phyloP scores from a whole-genome alignment of 192 early-diverging fungal genomes.

The Coemansia sp. region DNA sequence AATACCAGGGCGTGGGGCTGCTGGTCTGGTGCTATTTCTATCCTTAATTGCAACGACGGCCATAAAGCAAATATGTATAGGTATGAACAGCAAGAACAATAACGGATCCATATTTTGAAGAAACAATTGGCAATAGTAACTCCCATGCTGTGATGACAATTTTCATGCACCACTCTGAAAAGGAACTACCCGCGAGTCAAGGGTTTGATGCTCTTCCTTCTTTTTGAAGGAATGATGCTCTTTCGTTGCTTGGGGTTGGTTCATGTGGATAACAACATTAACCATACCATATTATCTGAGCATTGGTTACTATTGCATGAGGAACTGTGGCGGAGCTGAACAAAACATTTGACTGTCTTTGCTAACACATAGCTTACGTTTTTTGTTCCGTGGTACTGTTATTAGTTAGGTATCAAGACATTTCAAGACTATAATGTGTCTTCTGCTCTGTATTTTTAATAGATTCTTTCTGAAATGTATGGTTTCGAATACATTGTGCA shows the following conservation, averaged over 20 bases:
- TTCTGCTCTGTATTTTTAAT: too few relatives aligned
- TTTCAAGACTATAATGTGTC: too few relatives aligned
- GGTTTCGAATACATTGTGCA: neutral
- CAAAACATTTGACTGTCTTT: too few relatives aligned
- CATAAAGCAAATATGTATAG: neutral
- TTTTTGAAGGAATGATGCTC: neutral
- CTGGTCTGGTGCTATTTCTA: neutral
- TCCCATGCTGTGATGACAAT: constrained; percentile 50
- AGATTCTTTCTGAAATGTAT: too few relatives aligned
- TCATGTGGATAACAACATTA: constrained; percentile 9
- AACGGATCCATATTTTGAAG: neutral
- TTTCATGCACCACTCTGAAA: constrained; percentile 56
- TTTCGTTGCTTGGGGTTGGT: neutral
- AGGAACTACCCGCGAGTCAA: neutral
- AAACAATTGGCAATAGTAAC: neutral
- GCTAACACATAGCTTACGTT: neutral
- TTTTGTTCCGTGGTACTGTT: neutral
- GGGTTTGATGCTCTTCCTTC: neutral
- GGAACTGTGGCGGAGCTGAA: too few relatives aligned
- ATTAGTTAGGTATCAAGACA: too few relatives aligned
- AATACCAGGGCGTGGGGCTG: neutral
- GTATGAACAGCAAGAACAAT: too few relatives aligned
- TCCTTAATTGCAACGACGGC: neutral
- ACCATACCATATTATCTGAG: constrained; percentile 12
- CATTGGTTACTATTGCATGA: neutral